A percentile compares a stretch with the other conserved stretches of the same genome.
phyloP scores from a whole-genome alignment of 345 rosid genomes.

The Pelargonium nanum region DNA sequence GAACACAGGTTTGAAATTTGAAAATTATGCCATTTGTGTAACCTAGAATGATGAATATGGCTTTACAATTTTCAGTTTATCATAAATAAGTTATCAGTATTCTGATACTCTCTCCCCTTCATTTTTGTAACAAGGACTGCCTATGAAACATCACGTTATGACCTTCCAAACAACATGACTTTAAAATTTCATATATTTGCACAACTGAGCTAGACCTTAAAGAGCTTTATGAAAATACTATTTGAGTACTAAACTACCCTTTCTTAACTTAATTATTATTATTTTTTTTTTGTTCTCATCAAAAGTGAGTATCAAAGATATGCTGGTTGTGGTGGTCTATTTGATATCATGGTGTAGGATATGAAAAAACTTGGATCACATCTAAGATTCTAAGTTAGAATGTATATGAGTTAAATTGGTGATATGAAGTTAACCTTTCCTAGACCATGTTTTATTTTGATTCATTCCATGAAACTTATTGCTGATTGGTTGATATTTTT shows the following conservation, averaged over 20 bases:
- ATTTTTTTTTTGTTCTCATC: neutral
- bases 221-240: neutral
- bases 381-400: neutral
- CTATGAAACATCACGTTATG: too few species aligned
- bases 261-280: too few species aligned
- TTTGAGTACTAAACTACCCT: neutral
- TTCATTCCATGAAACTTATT: neutral
- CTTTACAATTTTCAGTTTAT: neutral
- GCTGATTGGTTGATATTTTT: conserved; percentile 2
- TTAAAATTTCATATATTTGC: too few species aligned
- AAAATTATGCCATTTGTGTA: neutral
- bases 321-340: neutral
- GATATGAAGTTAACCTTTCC: neutral
- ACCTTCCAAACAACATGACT: too few species aligned
- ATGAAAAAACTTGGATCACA: neutral
- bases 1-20: conserved; percentile 37
- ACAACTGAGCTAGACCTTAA: neutral
- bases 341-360: neutral
- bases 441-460: neutral
- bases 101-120: too few species aligned
- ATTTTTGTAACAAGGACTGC: too few species aligned
- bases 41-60: neutral
- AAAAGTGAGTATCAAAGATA: neutral
- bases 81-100: neutral
- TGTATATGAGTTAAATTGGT: too few species aligned